Percentiles rank a stretch among this genome's conserved stretches.
These are phyloP conservation scores for Rosellinia necatrix DNA, from an alignment of 2,329 filamentous ascomycete species.

Conservation along the genomic window DNA sequence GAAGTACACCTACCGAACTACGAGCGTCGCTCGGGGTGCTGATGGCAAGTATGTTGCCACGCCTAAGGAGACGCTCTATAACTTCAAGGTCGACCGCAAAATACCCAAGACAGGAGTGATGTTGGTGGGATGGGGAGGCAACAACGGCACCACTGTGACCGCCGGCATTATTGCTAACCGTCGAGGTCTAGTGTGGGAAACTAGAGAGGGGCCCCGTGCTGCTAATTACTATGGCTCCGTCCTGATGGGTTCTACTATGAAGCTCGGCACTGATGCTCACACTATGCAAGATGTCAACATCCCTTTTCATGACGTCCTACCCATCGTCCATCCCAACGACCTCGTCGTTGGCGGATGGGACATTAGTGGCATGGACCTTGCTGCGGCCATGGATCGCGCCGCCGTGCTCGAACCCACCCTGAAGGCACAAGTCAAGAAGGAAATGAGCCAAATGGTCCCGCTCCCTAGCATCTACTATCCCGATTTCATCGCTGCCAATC, in stretches of 20 bases:
- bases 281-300: constrained; percentile 92
- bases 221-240: constrained; percentile 99
- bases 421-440: constrained; percentile 87
- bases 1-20: constrained; percentile 97
- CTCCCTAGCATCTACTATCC: constrained; percentile 98
- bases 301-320: constrained; percentile 90
- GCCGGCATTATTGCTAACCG: constrained; percentile 97
- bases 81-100: constrained; percentile 96
- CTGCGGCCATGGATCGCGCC: constrained; percentile 92
- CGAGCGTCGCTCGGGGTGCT: constrained; percentile 70
- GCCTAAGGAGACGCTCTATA: constrained; percentile 87
- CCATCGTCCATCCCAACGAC: constrained; percentile 97
- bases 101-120: constrained; percentile 94
- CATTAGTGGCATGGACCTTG: constrained; percentile 88
- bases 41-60: constrained; percentile 81
- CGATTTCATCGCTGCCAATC: constrained; percentile 98
- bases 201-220: constrained; percentile 80
- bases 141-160: constrained; percentile 97
- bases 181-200: constrained; percentile 85
- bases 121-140: constrained; percentile 97
- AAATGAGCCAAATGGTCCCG: constrained; percentile 87
- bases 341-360: constrained; percentile 96
- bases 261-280: constrained; percentile 85
- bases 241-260: constrained; percentile 96
- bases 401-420: constrained; percentile 93